Evolutionary conservation across 352 stramenopile species (phyloP), one percentile per base, ranked within the genome.

Genomic region (Globisporangium ultimum): DNA sequence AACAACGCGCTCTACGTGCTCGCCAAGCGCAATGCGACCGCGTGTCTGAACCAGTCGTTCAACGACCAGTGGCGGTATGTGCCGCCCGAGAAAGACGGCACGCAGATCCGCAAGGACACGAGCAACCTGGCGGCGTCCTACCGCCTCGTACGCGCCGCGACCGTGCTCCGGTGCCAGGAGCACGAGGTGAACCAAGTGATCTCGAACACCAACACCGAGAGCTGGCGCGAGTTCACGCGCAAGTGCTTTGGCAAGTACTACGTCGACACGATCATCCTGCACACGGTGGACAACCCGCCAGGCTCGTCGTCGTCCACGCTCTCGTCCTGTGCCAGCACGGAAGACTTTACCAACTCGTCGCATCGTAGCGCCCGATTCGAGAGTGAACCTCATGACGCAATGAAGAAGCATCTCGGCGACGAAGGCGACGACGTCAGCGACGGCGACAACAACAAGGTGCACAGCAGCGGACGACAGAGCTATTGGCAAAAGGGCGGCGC

Each of bases 11-110:
- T 90, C 32, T 84, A 84, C 49, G 48, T 54, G 14, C 52, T 70
- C n/a, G 83, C 80, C 42, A 81, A 81, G 59, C 41, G 69, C 2
- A 88, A 87, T 49, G 80, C 81, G 3, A 61, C 68, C n/a, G 63
- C 71, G 49, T 85, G 80, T 43, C 61, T 90, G 38, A 80, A 76
- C 38, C 78, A 88, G 66, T 83, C 77, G 42, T 90, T 87, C 70
- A 90, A 91, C 58, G 80, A 89, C 45, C 80, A 91, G 50, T 93
- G 83, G 83, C 71, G 81, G 56, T 89, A 88, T 60, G 78, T 93
- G 18, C 83, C 83, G 32, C 81, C 78, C 7, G 83, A 90, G 66
- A 90, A 89, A 49, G 80, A 93, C 51, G 83, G 83, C 48, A 85
- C 79, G 43, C 80, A 91, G 71, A 80, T 90, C 49, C 78, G 83